phyloP scores from a whole-genome alignment of 202 grass and related monocot species.

The Dendrocalamus latiflorus region DNA sequence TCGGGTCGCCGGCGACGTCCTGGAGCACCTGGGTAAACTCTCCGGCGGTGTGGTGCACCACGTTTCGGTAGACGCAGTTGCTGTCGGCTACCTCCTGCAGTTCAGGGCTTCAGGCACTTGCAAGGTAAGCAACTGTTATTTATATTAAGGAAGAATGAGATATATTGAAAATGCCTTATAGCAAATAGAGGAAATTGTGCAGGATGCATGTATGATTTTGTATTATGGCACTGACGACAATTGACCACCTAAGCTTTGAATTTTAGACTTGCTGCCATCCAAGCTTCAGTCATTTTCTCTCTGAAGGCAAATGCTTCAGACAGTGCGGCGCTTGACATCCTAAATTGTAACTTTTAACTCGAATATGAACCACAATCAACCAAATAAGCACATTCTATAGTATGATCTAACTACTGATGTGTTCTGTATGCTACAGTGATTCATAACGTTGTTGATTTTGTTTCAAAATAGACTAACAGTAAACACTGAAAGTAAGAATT shows the following conservation, averaged over 20 bases:
- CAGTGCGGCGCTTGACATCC: no score
- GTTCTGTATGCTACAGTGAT: no score
- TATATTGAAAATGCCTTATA: neutral
- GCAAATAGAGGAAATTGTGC: neutral
- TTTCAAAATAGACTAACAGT: neutral
- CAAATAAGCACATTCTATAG: no score
- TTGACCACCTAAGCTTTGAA: no score
- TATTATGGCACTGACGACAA: no score
- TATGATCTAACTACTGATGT: no score
- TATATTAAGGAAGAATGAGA: neutral
- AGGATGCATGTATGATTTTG: neutral
- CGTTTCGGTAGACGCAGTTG: constrained; percentile 44
- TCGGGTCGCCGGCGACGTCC: constrained; percentile 49
- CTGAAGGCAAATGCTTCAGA: neutral
- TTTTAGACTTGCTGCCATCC: no score
- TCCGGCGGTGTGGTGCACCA: constrained; percentile 24
- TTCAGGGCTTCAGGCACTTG: neutral
- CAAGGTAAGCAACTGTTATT: neutral
- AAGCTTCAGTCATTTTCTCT: no score
- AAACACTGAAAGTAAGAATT: neutral
- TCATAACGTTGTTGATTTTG: no score
- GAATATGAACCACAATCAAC: no score
- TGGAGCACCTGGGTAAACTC: constrained; percentile 52
- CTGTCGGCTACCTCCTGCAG: constrained; percentile 36
- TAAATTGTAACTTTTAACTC: no score